phyloP scores from a whole-genome alignment of 495 filamentous ascomycete genomes.

The Penicillium turbatum region DNA sequence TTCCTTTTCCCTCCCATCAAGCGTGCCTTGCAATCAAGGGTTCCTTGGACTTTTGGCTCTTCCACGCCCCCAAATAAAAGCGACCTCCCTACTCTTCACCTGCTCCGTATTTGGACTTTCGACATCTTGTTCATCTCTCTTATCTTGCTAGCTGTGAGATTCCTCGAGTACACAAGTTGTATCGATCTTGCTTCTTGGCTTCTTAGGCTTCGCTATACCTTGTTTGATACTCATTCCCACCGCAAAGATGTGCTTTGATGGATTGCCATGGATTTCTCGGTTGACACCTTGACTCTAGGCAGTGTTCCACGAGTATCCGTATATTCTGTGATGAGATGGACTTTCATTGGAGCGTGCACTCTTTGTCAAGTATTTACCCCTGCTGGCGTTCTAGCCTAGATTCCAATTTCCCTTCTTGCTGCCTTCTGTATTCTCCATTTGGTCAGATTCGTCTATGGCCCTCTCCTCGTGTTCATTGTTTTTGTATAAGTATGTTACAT shows the following conservation, averaged over 20 bases:
- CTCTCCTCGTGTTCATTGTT: background rate
- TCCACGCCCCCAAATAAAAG: conserved; percentile 43
- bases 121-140: conserved; percentile 23
- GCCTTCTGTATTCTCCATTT: conserved; percentile 6
- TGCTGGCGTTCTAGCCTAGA: conserved; percentile 30
- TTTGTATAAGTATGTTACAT: conserved; percentile 6
- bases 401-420: conserved; percentile 30
- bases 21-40: conserved; percentile 27
- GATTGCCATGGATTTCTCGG: conserved; percentile 17
- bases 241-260: conserved; percentile 12
- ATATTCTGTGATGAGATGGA: conserved; percentile 27
- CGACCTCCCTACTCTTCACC: conserved; percentile 32
- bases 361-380: conserved; percentile 16
- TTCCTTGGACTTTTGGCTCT: conserved; percentile 36
- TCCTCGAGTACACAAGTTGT: conserved; percentile 31
- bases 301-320: conserved; percentile 23
- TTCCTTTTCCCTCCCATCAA: conserved; percentile 26
- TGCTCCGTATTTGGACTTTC: conserved; percentile 6
- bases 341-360: conserved; percentile 20
- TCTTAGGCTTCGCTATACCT: conserved; percentile 18
- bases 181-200: conserved; percentile 20
- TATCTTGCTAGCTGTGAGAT: conserved; percentile 33
- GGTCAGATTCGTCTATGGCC: background rate
- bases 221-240: conserved; percentile 21
- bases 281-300: conserved; percentile 20